Evolutionary conservation across 2,329 filamentous ascomycete genomes (phyloP), one percentile per base, ranked within the genome.

Genomic region (Beauveria varroae): DNA sequence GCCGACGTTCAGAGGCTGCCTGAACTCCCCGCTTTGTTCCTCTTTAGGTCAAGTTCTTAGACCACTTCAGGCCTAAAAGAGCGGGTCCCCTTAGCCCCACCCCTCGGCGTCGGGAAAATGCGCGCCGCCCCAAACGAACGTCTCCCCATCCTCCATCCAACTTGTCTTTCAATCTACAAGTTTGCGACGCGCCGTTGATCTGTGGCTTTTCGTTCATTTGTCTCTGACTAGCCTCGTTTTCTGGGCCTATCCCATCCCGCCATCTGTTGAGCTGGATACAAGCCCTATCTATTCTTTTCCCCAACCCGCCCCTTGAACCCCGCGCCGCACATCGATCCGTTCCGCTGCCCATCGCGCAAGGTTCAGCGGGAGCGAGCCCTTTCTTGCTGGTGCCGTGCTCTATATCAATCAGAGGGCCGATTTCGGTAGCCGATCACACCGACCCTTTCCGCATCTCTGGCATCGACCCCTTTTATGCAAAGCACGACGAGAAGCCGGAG

Each of bases 11-110:
- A n/a, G 57, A 60, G 57, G 57, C 57, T 52, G n/a, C 40, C 49
- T 53, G 57, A 53, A 53, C 5, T 4, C 34, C 57, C 57, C 57
- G 40, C 57, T 60, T 53, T 60, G 22, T 60, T 52, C 57, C 57
- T 49, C 24, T 60, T 37, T 12, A 18, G 57, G 57, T n/a, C 5
- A 34, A 18, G 14, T 9, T 7, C n/a, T 24, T 53, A 26, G 43
- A 18, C 49, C 26, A n/a, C 22, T 51, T 58, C 24, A 6, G 30
- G 22, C 20, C 16, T 51, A 14, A 8, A 34, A 7, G 16, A 30
- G 46, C 16, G 57, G 46, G 47, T 22, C 34, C 18, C 28, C 34
- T 6, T 30, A n/a, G 34, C 20, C 12, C 24, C 26, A 12, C 28
- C 40, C 41, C 46, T 26, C 30, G 28, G 24, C 18, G 56, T 22